Evolutionary conservation across 257 asterid species (phyloP).

Genomic region (Solanum peruvianum): DNA sequence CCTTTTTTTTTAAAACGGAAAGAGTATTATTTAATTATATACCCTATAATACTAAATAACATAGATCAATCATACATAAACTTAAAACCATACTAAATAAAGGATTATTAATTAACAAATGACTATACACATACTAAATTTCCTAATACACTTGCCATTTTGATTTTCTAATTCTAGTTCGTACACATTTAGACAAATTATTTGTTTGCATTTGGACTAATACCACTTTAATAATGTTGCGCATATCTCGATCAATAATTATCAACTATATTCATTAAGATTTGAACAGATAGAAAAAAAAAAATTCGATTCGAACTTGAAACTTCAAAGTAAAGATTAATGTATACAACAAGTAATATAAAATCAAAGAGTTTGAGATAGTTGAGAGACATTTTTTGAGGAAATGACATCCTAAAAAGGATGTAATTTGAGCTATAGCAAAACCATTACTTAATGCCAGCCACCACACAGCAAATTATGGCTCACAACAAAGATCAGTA

Average conservation of each 20-base stretch:
- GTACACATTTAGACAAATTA: neutral
- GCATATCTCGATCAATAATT: neutral
- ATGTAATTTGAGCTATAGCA: neutral
- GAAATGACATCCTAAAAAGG: neutral
- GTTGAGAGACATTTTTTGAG: neutral
- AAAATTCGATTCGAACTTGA: neutral
- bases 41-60: neutral
- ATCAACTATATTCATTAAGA: neutral
- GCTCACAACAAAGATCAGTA: neutral
- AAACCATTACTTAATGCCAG: neutral
- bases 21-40: too few relatives aligned
- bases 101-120: too few relatives aligned
- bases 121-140: too few relatives aligned
- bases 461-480: neutral
- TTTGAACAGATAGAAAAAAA: neutral
- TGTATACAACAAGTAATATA: neutral
- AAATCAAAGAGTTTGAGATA: neutral
- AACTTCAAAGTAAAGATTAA: neutral
- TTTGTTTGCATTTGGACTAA: neutral
- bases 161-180: neutral
- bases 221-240: neutral
- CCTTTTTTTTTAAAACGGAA: fast-evolving
- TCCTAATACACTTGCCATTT: too few relatives aligned
- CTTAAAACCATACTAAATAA: neutral
- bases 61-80: neutral